Base-by-base conservation (phyloP, 768 basidiomycete genomes). In the Macrolepiota fuliginosa region DNA sequence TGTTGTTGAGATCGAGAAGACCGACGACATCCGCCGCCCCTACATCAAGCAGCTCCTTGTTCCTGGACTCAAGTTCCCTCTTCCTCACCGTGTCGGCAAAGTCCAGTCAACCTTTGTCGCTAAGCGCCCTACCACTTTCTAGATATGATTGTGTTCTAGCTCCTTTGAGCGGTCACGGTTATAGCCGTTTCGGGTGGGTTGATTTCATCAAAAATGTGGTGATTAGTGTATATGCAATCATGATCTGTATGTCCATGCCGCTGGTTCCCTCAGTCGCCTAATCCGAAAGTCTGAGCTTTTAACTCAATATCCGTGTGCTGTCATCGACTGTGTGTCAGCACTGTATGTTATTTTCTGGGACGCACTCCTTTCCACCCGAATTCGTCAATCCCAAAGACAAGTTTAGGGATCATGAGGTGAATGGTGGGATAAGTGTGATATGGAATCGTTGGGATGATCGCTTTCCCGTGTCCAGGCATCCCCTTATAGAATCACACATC, bases 31-130 rank as follows among this genome's bases (percentile, higher is more conserved):
- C 66, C 92, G 95, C 78, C 90, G 97, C 69, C 92, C 97, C 17
- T 96, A 98, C 85, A 98, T 98, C 85, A 95, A 90, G 81, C 97
- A 99, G 77, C 87, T 98, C 69, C 81, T 98, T 69, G 81, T 80
- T 58, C 95, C 95, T 63, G 80, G 83, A 63, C 91, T 98, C 83
- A 95, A 89, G 77, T 99, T 98, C 94, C 96, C 96, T 64, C 89
- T 98, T 54, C 94, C 96, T 63, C 92, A 92, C 76, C 91, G 97
- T 58, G 85, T 95, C 62, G 65, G 79, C 64, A 94, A 94, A 81
- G 74, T 79, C 64, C 89, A 86, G 68, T 87, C 88, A 67, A 92
- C 87, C 61, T 96, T 96, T 73, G 84, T 88, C 54, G 92, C 94
- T 36, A 76, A 77, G 71, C 87, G 92, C 66, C 92, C 92, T 24